Conservation (phyloP, 2,329 filamentous ascomycete genomes). For the Cladosporium oxysporum region DNA sequence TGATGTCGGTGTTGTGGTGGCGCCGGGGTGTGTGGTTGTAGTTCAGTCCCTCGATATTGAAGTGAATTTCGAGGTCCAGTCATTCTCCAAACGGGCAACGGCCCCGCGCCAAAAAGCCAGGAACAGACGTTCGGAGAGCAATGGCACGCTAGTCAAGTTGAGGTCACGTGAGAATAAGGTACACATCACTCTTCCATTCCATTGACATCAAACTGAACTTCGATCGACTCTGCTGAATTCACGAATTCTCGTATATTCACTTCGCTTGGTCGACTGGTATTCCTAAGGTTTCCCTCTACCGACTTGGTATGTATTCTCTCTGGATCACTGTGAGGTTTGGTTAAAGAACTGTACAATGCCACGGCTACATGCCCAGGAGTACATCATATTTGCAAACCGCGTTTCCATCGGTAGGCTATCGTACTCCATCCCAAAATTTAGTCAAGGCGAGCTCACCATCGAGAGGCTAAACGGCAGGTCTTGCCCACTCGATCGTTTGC, state of each 20-base stretch:
- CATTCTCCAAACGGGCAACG: slow-evolving; percentile 8
- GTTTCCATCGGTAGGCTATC: neutral
- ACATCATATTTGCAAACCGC: neutral
- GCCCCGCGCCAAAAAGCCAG: neutral
- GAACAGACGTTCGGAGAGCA: neutral
- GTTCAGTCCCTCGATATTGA: neutral
- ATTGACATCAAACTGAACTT: neutral
- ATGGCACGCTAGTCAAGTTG: neutral
- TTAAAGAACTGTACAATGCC: neutral
- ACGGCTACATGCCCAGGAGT: too few relatives aligned
- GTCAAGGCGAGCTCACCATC: too few relatives aligned
- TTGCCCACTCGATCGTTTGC: neutral
- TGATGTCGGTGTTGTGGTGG: neutral
- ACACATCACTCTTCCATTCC: neutral
- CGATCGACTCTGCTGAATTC: neutral
- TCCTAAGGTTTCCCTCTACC: too few relatives aligned
- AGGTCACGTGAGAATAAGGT: neutral
- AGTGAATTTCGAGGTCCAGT: slow-evolving; percentile 4
- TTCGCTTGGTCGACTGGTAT: too few relatives aligned
- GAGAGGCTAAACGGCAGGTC: neutral
- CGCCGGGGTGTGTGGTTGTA: neutral
- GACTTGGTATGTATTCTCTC: too few relatives aligned
- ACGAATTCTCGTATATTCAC: too few relatives aligned
- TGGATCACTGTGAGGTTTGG: too few relatives aligned
- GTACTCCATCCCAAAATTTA: neutral